These are phyloP conservation scores for Nidula microcarpa DNA, from an alignment of 768 basidiomycete genomes.

Conservation along the genomic window DNA sequence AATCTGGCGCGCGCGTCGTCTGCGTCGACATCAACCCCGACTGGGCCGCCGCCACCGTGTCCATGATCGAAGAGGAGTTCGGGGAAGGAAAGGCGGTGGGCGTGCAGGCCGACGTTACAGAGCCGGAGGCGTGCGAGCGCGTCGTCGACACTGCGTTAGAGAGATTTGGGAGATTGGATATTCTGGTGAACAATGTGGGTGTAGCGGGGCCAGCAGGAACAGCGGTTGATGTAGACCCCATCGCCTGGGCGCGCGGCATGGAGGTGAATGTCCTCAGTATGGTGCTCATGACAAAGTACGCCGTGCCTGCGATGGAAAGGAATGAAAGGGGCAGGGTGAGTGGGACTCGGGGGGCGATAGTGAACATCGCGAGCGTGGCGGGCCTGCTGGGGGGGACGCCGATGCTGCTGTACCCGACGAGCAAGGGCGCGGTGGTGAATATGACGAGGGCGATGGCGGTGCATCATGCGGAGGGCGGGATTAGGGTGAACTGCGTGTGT, in stretches of 20 bases:
- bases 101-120: constrained; percentile 31
- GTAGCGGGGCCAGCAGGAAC: constrained; percentile 33
- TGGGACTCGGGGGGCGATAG: constrained; percentile 31
- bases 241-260: constrained; percentile 29
- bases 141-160: constrained; percentile 28
- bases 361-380: constrained; percentile 37
- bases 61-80: constrained; percentile 35
- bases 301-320: constrained; percentile 39
- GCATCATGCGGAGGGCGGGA: constrained; percentile 35
- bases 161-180: constrained; percentile 35
- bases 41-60: constrained; percentile 32
- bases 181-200: constrained; percentile 40
- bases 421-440: constrained; percentile 39
- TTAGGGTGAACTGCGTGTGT: constrained; percentile 38
- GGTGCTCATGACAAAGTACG: constrained; percentile 40
- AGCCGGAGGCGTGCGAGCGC: constrained; percentile 28
- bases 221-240: constrained; percentile 32
- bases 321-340: constrained; percentile 21
- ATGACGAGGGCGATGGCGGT: constrained; percentile 43
- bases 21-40: constrained; percentile 32
- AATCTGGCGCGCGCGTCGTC: constrained; percentile 32
- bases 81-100: constrained; percentile 26
- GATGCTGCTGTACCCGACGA: constrained; percentile 36
- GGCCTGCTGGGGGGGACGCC: constrained; percentile 35
- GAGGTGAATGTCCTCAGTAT: constrained; percentile 38